Evolutionary conservation across 192 early-diverging fungal genomes (phyloP), one percentile per base, ranked within the genome.

Genomic region (Coemansia sp.): DNA sequence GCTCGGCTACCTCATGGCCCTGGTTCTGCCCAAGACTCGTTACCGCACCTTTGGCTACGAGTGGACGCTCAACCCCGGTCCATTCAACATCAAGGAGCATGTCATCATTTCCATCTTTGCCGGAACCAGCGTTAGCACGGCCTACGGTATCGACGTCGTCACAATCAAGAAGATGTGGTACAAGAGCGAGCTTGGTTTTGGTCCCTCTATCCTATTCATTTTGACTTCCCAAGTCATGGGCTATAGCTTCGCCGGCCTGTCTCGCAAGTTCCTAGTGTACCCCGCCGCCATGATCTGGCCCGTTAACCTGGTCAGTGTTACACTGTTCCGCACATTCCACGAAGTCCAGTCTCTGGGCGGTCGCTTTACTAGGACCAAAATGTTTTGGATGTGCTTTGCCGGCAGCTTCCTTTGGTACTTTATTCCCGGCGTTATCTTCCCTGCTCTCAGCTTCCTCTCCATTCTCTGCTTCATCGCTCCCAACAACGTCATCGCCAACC

Each of bases 251-350:
- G 90, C 89, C 51, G 94, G 90, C 65, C 75, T 89, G 16, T 81
- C 83, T 46, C 90, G 94, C 34, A 87, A 87, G 27, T 94, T 89
- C 75, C 80, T 98, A n/a, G 93, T 98, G 8, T 87, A 90, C 56
- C 94, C 94, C 33, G 81, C 91, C 3, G 81, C 88, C 8, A 95
- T 97, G 93, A 83, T 93, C 45, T 99, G 95, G 95, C 95, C 95
- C 3, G 66, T 86, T 3, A 90, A 85, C 35, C 84, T 98, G 35
- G 85, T 92, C 39, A 88, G 87, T 50, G 88, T 93, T 34, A 88
- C 92, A 11, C 75, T 95, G 27, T 93, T 94, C 77, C 87, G 88
- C 17, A 88, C 91, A 3, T 86, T 95, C 51, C 92, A 96, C 71
- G 87, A 90, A 50, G 35, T 62, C 60, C 85, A 88, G 66, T 19